phyloP scores from a whole-genome alignment of 129 eudicot genomes.

The Centella asiatica region DNA sequence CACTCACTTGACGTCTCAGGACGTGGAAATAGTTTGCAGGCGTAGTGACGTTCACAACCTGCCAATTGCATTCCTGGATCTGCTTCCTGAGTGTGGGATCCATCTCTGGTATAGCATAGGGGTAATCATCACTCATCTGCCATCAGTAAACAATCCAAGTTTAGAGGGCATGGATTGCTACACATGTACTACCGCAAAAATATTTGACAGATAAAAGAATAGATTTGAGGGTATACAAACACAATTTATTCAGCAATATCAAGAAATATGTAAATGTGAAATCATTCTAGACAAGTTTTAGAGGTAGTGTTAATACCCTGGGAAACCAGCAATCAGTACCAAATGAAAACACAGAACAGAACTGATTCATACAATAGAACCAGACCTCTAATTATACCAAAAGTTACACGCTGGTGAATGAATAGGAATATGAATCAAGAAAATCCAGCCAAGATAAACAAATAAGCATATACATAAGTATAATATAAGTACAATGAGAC shows the following conservation, averaged over 20 bases:
- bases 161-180: not conserved
- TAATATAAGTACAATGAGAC: not conserved
- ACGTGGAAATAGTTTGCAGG: constrained; percentile 99
- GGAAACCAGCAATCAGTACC: not conserved
- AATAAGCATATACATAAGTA: not conserved
- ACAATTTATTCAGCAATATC: not conserved
- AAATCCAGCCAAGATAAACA: not conserved
- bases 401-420: not conserved
- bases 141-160: constrained; percentile 8
- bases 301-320: not conserved
- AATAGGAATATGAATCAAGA: too few relatives aligned
- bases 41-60: constrained; percentile 92
- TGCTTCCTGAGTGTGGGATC: constrained; percentile 87
- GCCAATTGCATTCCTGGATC: constrained; percentile 98
- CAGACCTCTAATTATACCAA: not conserved
- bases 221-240: not conserved
- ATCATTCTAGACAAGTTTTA: not conserved
- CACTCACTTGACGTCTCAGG: constrained; percentile 84
- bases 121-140: constrained; percentile 96
- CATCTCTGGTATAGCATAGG: constrained; percentile 88
- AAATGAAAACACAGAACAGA: not conserved
- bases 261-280: not conserved
- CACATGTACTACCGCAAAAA: not conserved
- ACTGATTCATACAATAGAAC: not conserved
- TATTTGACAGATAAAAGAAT: not conserved